Evolutionary conservation across 2,329 filamentous ascomycete genomes (phyloP).

Genomic region (Akanthomyces dipterigenus): DNA sequence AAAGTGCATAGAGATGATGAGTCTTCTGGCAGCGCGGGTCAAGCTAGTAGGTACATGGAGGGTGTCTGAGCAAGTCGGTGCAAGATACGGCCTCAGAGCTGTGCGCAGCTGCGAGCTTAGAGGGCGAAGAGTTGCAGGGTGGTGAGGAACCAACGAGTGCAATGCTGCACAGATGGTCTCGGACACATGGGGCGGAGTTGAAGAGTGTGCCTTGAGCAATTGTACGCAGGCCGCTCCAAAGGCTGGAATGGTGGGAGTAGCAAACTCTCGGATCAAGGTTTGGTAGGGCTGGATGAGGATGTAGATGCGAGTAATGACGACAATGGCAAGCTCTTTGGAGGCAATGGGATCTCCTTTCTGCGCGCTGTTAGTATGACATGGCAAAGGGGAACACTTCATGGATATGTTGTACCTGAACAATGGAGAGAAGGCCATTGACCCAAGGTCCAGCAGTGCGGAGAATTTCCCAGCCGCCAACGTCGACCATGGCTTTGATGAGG

Average conservation of each 20-base stretch:
- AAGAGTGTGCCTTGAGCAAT: constrained; percentile 41
- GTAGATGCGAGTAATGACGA: constrained; percentile 78
- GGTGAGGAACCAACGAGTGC: constrained; percentile 64
- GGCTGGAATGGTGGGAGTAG: constrained; percentile 69
- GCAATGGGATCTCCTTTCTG: constrained; percentile 71
- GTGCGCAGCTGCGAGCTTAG: constrained; percentile 62
- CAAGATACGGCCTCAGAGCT: constrained; percentile 53
- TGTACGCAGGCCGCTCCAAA: constrained; percentile 70
- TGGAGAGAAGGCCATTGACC: constrained; percentile 67
- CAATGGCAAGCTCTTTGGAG: constrained; percentile 68
- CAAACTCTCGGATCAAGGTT: constrained; percentile 79
- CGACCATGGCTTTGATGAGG: constrained; percentile 72
- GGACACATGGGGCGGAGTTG: constrained; percentile 43
- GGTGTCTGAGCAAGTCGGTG: constrained; percentile 52
- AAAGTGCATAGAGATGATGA: constrained; percentile 67
- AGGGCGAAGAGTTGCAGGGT: constrained; percentile 77
- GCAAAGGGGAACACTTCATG: background rate
- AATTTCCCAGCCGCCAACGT: constrained; percentile 78
- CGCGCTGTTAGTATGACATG: constrained; percentile 16
- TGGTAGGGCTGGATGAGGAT: constrained; percentile 74
- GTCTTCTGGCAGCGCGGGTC: constrained; percentile 50
- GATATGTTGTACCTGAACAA: constrained; percentile 56
- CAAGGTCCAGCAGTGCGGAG: constrained; percentile 67
- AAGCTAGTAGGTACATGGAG: constrained; percentile 45
- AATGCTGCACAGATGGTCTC: constrained; percentile 68